Conservation (phyloP, 2,329 filamentous ascomycete species). For the Orbilia oligospora region DNA sequence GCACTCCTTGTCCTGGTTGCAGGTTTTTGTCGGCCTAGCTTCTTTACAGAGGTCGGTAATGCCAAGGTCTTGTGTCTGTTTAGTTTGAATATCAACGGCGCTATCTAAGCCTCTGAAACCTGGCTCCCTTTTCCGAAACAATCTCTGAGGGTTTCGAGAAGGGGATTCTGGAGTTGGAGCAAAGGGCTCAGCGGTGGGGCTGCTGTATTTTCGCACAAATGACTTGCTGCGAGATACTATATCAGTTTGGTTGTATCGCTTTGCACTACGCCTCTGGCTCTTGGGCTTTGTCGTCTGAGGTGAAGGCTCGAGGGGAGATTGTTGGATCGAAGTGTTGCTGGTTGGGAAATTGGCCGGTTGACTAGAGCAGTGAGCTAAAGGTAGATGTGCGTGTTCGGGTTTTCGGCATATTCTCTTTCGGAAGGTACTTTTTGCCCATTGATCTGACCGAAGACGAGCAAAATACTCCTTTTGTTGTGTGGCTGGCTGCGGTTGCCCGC, state of each 20-base stretch:
- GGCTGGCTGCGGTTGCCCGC: not conserved
- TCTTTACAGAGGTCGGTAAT: not conserved
- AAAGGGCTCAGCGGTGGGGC: not conserved
- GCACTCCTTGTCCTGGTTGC: too few species aligned
- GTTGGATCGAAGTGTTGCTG: not conserved
- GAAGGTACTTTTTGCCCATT: not conserved
- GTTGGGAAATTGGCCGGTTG: not conserved
- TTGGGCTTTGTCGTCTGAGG: not conserved
- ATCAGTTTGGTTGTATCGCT: not conserved
- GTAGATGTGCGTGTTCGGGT: not conserved
- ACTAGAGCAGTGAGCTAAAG: not conserved
- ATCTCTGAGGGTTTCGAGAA: not conserved
- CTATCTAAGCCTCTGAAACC: not conserved
- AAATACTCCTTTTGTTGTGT: conserved; percentile 22
- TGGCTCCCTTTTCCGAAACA: not conserved
- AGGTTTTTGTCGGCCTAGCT: too few species aligned
- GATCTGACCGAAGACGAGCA: not conserved
- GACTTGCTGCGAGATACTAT: not conserved
- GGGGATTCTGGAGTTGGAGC: not conserved
- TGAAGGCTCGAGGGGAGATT: not conserved
- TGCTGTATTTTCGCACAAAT: not conserved
- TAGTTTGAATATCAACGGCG: not conserved
- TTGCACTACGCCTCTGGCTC: too few species aligned
- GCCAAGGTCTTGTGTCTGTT: not conserved
- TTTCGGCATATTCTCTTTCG: not conserved